These are phyloP conservation scores for Verbena officinalis DNA, from an alignment of 257 asterid species.

Conservation along the genomic window DNA sequence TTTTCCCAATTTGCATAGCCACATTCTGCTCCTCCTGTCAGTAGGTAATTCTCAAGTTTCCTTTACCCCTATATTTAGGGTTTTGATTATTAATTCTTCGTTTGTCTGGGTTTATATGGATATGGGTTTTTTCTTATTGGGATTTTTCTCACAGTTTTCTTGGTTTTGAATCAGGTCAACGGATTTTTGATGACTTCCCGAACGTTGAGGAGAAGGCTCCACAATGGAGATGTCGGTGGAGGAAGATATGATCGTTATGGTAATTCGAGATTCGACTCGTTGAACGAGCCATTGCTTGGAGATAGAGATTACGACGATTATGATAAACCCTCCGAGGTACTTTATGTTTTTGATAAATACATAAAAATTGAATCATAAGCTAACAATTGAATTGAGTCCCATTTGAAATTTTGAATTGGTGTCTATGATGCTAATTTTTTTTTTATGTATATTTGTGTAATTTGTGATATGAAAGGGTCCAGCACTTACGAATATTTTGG, in stretches of 20 bases:
- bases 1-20: slow-evolving; percentile 16
- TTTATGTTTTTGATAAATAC: background rate
- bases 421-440: background rate
- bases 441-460: slow-evolving; percentile 6
- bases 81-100: background rate
- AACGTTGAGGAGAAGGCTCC: slow-evolving; percentile 81
- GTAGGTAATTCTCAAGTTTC: background rate
- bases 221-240: slow-evolving; percentile 79
- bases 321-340: slow-evolving; percentile 53
- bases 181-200: slow-evolving; percentile 58
- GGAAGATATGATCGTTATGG: slow-evolving; percentile 55
- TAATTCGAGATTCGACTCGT: slow-evolving; percentile 45
- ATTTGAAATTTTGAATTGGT: background rate
- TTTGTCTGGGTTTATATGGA: background rate
- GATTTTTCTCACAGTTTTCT: slow-evolving; percentile 19
- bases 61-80: background rate
- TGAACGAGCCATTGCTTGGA: slow-evolving; percentile 85
- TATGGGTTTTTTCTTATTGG: slow-evolving; percentile 6
- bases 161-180: slow-evolving; percentile 18
- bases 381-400: background rate
- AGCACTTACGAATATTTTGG: slow-evolving; percentile 59
- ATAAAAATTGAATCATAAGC: background rate
- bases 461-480: slow-evolving; percentile 37
- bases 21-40: background rate
- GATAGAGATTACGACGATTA: slow-evolving; percentile 37